Percentiles rank a stretch among this genome's conserved stretches.
Conservation (phyloP, 768 basidiomycete genomes). For the Suillus brevipes region DNA sequence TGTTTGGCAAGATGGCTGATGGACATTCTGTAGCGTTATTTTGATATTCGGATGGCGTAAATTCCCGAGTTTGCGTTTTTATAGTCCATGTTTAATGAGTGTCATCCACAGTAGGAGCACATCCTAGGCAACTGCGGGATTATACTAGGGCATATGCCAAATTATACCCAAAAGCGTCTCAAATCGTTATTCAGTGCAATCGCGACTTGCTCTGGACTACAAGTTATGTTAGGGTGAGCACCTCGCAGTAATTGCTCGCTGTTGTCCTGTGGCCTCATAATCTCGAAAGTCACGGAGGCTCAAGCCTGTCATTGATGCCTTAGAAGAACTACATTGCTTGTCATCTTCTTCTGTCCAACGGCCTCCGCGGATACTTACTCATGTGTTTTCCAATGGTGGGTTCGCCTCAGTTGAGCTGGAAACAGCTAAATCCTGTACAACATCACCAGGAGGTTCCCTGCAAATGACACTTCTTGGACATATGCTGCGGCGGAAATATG, state of each 20-base stretch:
- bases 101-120: constrained; percentile 21
- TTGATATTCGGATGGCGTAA: constrained; percentile 32
- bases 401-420: neutral
- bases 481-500: constrained; percentile 22
- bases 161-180: constrained; percentile 27
- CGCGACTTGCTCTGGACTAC: constrained; percentile 21
- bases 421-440: neutral
- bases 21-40: constrained; percentile 18
- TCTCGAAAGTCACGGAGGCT: constrained; percentile 19
- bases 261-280: constrained; percentile 1
- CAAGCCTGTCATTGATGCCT: constrained; percentile 24
- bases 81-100: constrained; percentile 3
- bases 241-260: neutral
- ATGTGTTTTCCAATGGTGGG: constrained; percentile 33
- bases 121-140: constrained; percentile 26
- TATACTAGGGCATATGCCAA: constrained; percentile 26
- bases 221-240: constrained; percentile 14
- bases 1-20: neutral
- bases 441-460: constrained; percentile 21
- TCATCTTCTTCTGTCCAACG: neutral
- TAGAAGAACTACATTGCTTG: constrained; percentile 25
- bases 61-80: neutral
- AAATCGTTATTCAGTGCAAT: constrained; percentile 28
- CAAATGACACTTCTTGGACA: constrained; percentile 22
- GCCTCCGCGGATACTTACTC: constrained; percentile 25